Evolutionary conservation across 371 early-diverging fungal species (phyloP).

Genomic region (Ordospora colligata): DNA sequence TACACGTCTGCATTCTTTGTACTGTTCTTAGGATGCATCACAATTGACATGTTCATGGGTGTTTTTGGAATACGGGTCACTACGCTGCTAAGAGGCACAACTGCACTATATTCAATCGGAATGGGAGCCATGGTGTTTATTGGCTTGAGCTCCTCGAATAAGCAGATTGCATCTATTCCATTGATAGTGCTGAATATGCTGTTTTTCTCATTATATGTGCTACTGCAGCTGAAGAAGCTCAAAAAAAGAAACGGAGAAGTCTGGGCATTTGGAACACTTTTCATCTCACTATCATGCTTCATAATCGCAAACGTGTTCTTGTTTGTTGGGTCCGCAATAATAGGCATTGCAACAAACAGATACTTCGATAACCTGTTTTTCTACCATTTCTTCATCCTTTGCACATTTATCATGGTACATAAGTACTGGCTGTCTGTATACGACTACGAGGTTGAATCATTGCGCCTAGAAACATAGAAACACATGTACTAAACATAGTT

Average conservation of each 20-base stretch:
- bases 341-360: slow-evolving; percentile 36
- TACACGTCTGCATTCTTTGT: slow-evolving; percentile 34
- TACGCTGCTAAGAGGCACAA: slow-evolving; percentile 10
- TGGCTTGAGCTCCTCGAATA: not conserved
- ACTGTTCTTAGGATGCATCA: slow-evolving; percentile 37
- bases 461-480: slow-evolving; percentile 25
- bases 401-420: slow-evolving; percentile 52
- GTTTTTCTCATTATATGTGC: slow-evolving; percentile 14
- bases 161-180: not conserved
- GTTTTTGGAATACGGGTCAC: slow-evolving; percentile 14
- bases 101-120: slow-evolving; percentile 13
- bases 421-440: slow-evolving; percentile 56
- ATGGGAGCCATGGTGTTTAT: slow-evolving; percentile 17
- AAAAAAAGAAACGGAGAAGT: slow-evolving; percentile 43
- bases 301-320: not conserved
- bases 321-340: slow-evolving; percentile 30
- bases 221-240: slow-evolving; percentile 37
- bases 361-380: slow-evolving; percentile 56
- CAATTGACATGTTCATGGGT: slow-evolving; percentile 33
- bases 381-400: slow-evolving; percentile 35
- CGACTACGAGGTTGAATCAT: slow-evolving; percentile 54
- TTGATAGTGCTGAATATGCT: slow-evolving; percentile 25
- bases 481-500: not conserved
- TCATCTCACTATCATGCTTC: slow-evolving; percentile 29
- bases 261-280: slow-evolving; percentile 54